A percentile compares a stretch with the other conserved stretches of the same genome.
phyloP scores from a whole-genome alignment of 805 yeast species.

The Saccharomycopsis amapae region DNA sequence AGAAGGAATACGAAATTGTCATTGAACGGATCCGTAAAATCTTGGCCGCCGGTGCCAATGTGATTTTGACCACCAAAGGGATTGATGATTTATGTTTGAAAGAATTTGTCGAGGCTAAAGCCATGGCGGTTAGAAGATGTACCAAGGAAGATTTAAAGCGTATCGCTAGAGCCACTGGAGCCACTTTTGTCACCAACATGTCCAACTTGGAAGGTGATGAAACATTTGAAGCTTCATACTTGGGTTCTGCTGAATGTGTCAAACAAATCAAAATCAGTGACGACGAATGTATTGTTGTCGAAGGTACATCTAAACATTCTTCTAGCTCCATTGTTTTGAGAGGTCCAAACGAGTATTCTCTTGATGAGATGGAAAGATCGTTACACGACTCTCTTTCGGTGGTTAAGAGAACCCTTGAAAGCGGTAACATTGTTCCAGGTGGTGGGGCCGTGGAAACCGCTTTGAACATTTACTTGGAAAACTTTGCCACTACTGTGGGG shows the following conservation, averaged over 20 bases:
- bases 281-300: conserved; percentile 91
- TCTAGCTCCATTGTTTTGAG: conserved; percentile 87
- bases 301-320: conserved; percentile 86
- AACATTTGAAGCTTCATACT: conserved; percentile 72
- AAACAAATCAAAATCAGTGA: conserved; percentile 86
- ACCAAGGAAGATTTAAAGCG: conserved; percentile 94
- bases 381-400: conserved; percentile 91
- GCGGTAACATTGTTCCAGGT: conserved; percentile 94
- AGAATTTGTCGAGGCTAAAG: conserved; percentile 84
- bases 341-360: conserved; percentile 90
- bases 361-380: conserved; percentile 98
- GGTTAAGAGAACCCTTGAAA: conserved; percentile 91
- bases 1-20: conserved; percentile 80
- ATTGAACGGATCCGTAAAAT: conserved; percentile 78
- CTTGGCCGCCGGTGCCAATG: conserved; percentile 85
- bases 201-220: conserved; percentile 96
- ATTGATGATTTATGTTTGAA: conserved; percentile 89
- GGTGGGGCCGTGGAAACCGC: conserved; percentile 99
- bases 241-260: conserved; percentile 89
- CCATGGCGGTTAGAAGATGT: conserved; percentile 95
- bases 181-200: conserved; percentile 77
- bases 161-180: conserved; percentile 98
- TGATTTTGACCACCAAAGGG: conserved; percentile 87
- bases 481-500: conserved; percentile 96
- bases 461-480: conserved; percentile 86